phyloP scores from a whole-genome alignment of 192 early-diverging fungal genomes.

The Geranomyces variabilis region DNA sequence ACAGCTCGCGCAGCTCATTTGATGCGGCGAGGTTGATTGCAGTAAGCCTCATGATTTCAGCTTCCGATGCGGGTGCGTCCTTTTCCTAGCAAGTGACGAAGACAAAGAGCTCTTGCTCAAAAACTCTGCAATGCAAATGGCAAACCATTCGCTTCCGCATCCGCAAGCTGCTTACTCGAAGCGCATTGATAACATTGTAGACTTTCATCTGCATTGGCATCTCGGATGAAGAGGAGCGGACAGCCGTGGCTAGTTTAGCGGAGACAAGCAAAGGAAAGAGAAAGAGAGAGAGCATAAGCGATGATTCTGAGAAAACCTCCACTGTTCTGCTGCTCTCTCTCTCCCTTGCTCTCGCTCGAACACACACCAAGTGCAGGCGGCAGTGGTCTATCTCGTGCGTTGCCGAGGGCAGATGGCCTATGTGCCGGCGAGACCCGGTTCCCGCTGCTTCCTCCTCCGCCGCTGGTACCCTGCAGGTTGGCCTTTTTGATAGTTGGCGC shows the following conservation, averaged over 20 bases:
- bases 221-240: conserved; percentile 7
- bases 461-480: neutral
- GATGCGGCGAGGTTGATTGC: conserved; percentile 20
- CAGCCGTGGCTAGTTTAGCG: neutral
- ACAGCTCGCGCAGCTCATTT: conserved; percentile 10
- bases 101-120: neutral
- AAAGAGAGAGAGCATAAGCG: neutral
- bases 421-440: neutral
- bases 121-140: neutral
- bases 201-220: conserved; percentile 28
- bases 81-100: conserved; percentile 16
- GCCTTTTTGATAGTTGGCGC: conserved; percentile 19
- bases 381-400: neutral
- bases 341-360: neutral
- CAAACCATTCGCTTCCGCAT: neutral
- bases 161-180: conserved; percentile 1
- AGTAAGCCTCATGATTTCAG: conserved; percentile 26
- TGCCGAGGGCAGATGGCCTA: neutral
- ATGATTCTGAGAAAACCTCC: neutral
- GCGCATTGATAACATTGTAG: conserved; percentile 33
- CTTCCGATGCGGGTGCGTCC: conserved; percentile 12
- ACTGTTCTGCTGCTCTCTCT: no score
- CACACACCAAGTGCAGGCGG: conserved; percentile 7
- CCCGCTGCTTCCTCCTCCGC: no score
- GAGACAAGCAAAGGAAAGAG: neutral